phyloP scores from a whole-genome alignment of 2,329 filamentous ascomycete species.

The Aspergillus sp. region DNA sequence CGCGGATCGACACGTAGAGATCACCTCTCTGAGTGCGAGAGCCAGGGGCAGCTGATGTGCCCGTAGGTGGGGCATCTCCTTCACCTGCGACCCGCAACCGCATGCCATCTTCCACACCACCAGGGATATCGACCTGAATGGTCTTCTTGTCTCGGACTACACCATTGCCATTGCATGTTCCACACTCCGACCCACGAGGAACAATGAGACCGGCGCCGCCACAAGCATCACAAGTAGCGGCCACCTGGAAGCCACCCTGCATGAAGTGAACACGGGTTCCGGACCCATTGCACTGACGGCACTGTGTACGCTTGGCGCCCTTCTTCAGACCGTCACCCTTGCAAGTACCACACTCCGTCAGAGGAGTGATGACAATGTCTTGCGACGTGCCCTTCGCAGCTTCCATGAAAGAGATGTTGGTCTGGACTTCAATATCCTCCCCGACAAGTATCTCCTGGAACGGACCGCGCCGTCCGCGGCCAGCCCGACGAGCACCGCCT shows the following conservation, averaged over 20 bases:
- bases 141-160: slow-evolving; percentile 80
- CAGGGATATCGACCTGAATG: slow-evolving; percentile 86
- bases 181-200: slow-evolving; percentile 78
- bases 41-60: slow-evolving; percentile 62
- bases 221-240: slow-evolving; percentile 79
- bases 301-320: slow-evolving; percentile 69
- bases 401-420: slow-evolving; percentile 92
- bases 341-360: slow-evolving; percentile 79
- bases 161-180: slow-evolving; percentile 75
- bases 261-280: slow-evolving; percentile 85
- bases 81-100: slow-evolving; percentile 78
- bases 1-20: slow-evolving; percentile 84
- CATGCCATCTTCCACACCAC: slow-evolving; percentile 96
- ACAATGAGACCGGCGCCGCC: slow-evolving; percentile 73
- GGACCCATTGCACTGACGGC: slow-evolving; percentile 78
- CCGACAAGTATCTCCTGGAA: slow-evolving; percentile 87
- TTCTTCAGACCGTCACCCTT: slow-evolving; percentile 79
- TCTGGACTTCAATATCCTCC: slow-evolving; percentile 92
- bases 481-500: slow-evolving; percentile 53
- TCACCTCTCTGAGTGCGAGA: slow-evolving; percentile 73
- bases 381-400: slow-evolving; percentile 88
- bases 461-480: slow-evolving; percentile 58
- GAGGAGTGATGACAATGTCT: slow-evolving; percentile 80
- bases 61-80: slow-evolving; percentile 80
- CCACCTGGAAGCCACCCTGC: slow-evolving; percentile 94